A percentile compares a stretch with the other conserved stretches of the same genome.
These are phyloP conservation scores for Emericellopsis cladophorae DNA, from an alignment of 2,329 filamentous ascomycete genomes.

Conservation along the genomic window DNA sequence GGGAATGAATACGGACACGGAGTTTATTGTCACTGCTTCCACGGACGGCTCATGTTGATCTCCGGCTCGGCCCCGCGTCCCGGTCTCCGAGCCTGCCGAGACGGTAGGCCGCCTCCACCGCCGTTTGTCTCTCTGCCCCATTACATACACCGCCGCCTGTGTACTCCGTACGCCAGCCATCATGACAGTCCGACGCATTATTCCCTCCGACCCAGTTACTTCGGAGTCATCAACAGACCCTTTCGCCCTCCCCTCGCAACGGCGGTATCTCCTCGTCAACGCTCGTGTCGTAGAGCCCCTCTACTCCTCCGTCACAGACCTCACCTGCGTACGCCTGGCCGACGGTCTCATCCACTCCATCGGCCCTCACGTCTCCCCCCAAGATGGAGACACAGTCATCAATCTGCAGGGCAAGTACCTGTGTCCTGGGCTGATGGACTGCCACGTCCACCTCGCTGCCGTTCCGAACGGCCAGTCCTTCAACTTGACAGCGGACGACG, in stretches of 20 bases:
- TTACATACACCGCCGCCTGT: too few species aligned
- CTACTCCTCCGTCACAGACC: background rate
- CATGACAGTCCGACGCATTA: background rate
- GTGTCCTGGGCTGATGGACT: conserved; percentile 19
- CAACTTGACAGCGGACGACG: conserved; percentile 12
- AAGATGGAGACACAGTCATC: background rate
- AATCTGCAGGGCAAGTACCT: conserved; percentile 16
- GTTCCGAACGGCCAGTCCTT: conserved; percentile 12
- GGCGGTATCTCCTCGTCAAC: conserved; percentile 23
- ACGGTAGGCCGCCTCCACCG: background rate
- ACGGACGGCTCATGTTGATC: too few species aligned
- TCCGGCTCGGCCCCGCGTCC: background rate
- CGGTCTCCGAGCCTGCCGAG: background rate
- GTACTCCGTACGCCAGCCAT: too few species aligned
- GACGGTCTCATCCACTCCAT: conserved; percentile 19
- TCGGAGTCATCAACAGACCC: conserved; percentile 15
- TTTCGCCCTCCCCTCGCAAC: conserved; percentile 18
- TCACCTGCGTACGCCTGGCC: conserved; percentile 14
- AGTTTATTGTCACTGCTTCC: too few species aligned
- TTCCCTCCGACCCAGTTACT: background rate
- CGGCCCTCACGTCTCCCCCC: background rate
- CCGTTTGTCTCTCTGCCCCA: too few species aligned
- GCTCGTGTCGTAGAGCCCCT: conserved; percentile 28
- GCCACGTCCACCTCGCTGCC: conserved; percentile 17
- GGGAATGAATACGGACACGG: background rate